Percentiles rank a stretch among this genome's conserved stretches.
These are phyloP conservation scores for Ophiorrhiza pumila DNA, from an alignment of 257 asterid genomes.

Conservation along the genomic window DNA sequence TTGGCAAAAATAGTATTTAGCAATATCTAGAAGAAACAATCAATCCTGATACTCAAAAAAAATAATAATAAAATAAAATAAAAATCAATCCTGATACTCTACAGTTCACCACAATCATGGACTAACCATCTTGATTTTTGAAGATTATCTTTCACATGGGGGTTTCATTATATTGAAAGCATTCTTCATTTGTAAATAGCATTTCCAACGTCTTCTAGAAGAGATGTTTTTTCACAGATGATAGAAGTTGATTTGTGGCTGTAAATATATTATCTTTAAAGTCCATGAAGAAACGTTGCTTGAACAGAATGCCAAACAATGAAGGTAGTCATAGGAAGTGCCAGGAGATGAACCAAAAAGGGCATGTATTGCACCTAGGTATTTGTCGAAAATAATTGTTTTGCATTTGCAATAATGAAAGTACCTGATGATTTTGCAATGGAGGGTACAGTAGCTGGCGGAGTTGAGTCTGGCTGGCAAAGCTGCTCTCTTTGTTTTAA, in stretches of 20 bases:
- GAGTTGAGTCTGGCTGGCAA: slow-evolving; percentile 41
- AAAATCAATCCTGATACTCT: neutral
- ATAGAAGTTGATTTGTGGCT: neutral
- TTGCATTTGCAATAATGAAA: slow-evolving; percentile 1
- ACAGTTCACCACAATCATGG: neutral
- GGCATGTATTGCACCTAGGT: slow-evolving; percentile 1
- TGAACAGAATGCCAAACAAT: neutral
- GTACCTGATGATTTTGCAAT: slow-evolving; percentile 80
- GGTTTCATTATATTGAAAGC: slow-evolving; percentile 1
- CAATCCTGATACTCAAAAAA: neutral
- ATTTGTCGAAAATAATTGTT: slow-evolving; percentile 5
- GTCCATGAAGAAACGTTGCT: neutral
- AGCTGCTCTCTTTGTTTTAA: slow-evolving; percentile 39
- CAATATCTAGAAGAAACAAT: neutral
- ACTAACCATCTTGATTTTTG: neutral
- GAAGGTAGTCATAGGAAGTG: neutral
- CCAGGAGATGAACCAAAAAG: neutral
- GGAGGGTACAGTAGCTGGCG: slow-evolving; percentile 50
- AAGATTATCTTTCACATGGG: neutral
- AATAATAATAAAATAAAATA: too few species aligned
- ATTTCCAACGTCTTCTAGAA: neutral
- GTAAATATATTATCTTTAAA: neutral
- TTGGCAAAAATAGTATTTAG: neutral
- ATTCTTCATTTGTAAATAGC: too few species aligned
- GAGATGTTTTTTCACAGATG: neutral